These are phyloP conservation scores for Ascochyta koolunga DNA, from an alignment of 2,329 filamentous ascomycete species.

Conservation along the genomic window DNA sequence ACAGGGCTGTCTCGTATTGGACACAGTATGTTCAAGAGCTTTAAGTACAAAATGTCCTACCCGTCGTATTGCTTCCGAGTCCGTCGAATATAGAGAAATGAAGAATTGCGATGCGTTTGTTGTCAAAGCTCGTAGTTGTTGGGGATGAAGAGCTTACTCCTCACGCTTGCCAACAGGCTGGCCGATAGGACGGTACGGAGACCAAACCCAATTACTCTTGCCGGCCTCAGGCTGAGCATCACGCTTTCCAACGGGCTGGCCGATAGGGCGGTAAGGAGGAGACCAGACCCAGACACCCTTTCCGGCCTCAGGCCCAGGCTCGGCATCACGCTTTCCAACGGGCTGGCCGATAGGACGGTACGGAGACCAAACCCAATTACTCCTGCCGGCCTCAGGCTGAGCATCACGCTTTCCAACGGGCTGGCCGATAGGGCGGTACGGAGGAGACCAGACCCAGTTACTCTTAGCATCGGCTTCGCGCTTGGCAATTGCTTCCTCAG, in stretches of 20 bases:
- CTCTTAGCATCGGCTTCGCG: constrained; percentile 23
- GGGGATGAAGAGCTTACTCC: constrained; percentile 4
- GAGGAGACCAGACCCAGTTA: background rate
- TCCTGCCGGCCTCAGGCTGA: background rate
- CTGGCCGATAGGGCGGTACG: constrained; percentile 9
- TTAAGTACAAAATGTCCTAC: constrained; percentile 2
- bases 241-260: constrained; percentile 33
- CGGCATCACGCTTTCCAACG: constrained; percentile 39
- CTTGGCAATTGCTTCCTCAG: constrained; percentile 24
- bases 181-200: constrained; percentile 20
- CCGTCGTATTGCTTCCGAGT: background rate
- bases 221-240: constrained; percentile 8
- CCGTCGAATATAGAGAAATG: background rate
- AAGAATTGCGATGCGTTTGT: constrained; percentile 5
- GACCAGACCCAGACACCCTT: constrained; percentile 1
- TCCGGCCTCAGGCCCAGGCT: background rate
- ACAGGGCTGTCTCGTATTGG: background rate
- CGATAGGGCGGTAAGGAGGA: constrained; percentile 15
- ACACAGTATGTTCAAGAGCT: background rate
- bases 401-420: constrained; percentile 19
- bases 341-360: constrained; percentile 18
- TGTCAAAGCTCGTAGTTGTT: background rate
- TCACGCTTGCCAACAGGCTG: constrained; percentile 37
- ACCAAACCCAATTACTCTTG: constrained; percentile 1
- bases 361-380: background rate